Percentiles rank a stretch among this genome's conserved stretches.
phyloP scores from a whole-genome alignment of 2,329 filamentous ascomycete genomes.

The Calonectria multiphialidica region DNA sequence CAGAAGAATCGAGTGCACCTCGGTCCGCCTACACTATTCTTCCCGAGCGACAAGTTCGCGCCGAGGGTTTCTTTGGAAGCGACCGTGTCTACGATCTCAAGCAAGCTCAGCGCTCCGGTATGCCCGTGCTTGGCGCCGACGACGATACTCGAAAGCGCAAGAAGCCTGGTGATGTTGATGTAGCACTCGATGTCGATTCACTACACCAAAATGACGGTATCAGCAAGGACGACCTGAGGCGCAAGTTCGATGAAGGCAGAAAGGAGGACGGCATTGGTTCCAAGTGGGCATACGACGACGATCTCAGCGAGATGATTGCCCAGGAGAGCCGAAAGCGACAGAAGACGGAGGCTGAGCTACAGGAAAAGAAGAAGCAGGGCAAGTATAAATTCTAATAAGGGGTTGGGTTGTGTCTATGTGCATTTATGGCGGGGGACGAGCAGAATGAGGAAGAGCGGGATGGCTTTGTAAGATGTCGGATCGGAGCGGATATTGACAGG shows the following conservation, averaged over 20 bases:
- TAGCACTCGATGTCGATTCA: constrained; percentile 89
- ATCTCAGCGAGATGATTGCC: constrained; percentile 95
- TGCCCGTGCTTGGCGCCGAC: constrained; percentile 84
- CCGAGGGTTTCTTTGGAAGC: constrained; percentile 95
- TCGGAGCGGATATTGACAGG: constrained; percentile 34
- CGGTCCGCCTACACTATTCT: constrained; percentile 90
- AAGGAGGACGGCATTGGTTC: constrained; percentile 75
- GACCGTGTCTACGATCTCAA: constrained; percentile 93
- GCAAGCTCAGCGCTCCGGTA: constrained; percentile 57
- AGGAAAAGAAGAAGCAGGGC: constrained; percentile 71
- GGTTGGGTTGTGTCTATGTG: neutral
- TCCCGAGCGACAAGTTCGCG: constrained; percentile 86
- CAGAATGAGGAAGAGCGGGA: constrained; percentile 14
- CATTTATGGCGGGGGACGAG: neutral
- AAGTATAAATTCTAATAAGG: constrained; percentile 62
- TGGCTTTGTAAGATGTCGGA: constrained; percentile 26
- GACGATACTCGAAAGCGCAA: constrained; percentile 86
- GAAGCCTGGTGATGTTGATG: constrained; percentile 95
- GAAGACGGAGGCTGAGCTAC: constrained; percentile 87
- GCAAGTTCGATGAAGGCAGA: constrained; percentile 81
- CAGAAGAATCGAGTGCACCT: constrained; percentile 81
- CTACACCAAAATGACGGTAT: constrained; percentile 81
- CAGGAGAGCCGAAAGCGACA: constrained; percentile 91
- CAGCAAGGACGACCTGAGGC: constrained; percentile 85
- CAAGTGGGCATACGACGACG: constrained; percentile 84